Evolutionary conservation across 805 yeast species (phyloP), one percentile per base, ranked within the genome.

Genomic region (Clavispora asparagi): DNA sequence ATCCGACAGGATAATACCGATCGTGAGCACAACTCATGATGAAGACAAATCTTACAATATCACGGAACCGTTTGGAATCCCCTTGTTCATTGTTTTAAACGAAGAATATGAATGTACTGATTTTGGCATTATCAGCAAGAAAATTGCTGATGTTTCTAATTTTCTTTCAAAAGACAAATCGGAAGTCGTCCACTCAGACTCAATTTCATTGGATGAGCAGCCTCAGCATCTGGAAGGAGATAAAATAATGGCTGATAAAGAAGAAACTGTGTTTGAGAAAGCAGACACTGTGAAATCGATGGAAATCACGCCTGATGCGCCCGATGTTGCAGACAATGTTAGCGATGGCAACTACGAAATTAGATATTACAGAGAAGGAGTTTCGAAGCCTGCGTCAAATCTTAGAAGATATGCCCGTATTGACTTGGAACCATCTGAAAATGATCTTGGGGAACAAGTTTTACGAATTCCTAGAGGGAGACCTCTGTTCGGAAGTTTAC

Each of bases 31-130:
- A 37, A 57, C 74, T 53, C 59, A 71, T 55, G 64, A 73, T 61
- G 46, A 68, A 45, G 67, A 68, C 44, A 53, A 56, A 39, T 61
- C 69, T 1, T 64, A 66, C 43, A 62, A 63, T 10, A 59, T 67
- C 11, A 70, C 75, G 0, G 72, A 72, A 38, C 64, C 82, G 1
- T 86, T 89, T 65, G 95, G 90, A 1, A 61, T 83, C 1, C 98
- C 98, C 2, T 80, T 88, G 55, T 82, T 90, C 54, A 70, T 90
- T 27, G 74, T 81, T 0, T 57, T 89, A 43, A 59, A 74, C 1
- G 68, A 70, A 31, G 71, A 70, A 1, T 47, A 53, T 3, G 92
- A 86, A 33, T 62, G 73, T 6, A 55, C 57, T 3, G 81, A 87
- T 23, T 81, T 77, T 57, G 85, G 83, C 6, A 56, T 62, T 1